Conservation (phyloP, 2,329 filamentous ascomycete species). For the Aspergillus versicolor region DNA sequence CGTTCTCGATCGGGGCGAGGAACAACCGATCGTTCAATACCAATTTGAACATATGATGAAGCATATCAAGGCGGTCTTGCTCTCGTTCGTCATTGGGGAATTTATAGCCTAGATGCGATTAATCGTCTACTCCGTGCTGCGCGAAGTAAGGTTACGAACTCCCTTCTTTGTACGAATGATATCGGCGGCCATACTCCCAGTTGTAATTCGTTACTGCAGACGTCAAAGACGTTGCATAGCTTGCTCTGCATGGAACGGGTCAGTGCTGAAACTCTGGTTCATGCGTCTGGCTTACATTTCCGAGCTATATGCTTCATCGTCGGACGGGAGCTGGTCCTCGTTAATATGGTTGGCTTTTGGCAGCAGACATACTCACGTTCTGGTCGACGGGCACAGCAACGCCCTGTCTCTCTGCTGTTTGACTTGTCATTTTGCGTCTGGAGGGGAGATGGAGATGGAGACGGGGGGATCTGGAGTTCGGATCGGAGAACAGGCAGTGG, state of each 20-base stretch:
- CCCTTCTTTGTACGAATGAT: constrained; percentile 9
- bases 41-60: constrained; percentile 32
- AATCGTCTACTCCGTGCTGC: background rate
- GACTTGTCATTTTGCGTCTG: no score
- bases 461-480: no score
- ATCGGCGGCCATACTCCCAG: constrained; percentile 5
- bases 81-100: constrained; percentile 13
- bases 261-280: background rate
- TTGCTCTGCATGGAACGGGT: background rate
- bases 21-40: constrained; percentile 26
- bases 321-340: background rate
- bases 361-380: background rate
- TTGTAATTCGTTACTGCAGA: background rate
- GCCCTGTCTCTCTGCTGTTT: background rate
- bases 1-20: constrained; percentile 18
- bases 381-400: background rate
- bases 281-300: background rate
- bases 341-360: no score
- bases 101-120: constrained; percentile 5
- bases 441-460: no score
- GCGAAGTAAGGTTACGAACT: background rate
- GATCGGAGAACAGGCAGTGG: no score
- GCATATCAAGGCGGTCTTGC: constrained; percentile 6
- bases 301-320: background rate
- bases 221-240: constrained; percentile 4